A percentile compares a stretch with the other conserved stretches of the same genome.
Conservation (phyloP, 805 yeast species). For the Ogataea pilisensis region DNA sequence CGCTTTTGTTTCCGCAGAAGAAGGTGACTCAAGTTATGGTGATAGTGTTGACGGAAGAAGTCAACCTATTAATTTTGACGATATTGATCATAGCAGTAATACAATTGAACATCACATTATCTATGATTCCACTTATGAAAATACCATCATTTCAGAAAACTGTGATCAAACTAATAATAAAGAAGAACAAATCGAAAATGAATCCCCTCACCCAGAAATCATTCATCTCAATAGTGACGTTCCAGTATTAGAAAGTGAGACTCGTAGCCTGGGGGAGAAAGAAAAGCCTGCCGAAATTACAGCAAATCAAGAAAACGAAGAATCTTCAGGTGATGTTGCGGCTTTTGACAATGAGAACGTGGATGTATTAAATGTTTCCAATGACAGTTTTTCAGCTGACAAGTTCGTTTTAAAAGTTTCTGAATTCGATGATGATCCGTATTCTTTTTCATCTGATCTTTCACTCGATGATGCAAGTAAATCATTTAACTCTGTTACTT, state of each 20-base stretch:
- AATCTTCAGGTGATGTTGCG: not conserved
- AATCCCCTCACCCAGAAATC: no score
- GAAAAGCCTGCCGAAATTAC: no score
- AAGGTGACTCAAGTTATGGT: slow-evolving; percentile 18
- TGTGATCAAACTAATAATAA: no score
- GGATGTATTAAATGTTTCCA: slow-evolving; percentile 16
- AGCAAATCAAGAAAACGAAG: not conserved
- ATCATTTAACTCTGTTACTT: slow-evolving; percentile 16
- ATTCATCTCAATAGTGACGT: no score
- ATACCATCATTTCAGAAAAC: slow-evolving; percentile 7
- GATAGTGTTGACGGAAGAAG: not conserved
- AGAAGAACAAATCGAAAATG: not conserved
- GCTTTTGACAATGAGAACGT: not conserved
- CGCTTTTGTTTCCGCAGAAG: slow-evolving; percentile 32
- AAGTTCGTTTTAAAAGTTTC: slow-evolving; percentile 31
- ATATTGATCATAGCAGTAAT: slow-evolving; percentile 7
- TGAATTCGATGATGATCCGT: slow-evolving; percentile 38
- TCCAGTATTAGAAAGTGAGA: not conserved
- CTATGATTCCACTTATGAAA: slow-evolving; percentile 10
- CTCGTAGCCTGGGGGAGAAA: no score
- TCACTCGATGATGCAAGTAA: slow-evolving; percentile 23
- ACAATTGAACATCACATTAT: slow-evolving; percentile 10
- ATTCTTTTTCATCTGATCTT: slow-evolving; percentile 38
- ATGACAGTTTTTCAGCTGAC: slow-evolving; percentile 18
- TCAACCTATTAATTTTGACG: not conserved